Evolutionary conservation across 2,329 filamentous ascomycete genomes (phyloP).

Genomic region (Colletotrichum tabaci): DNA sequence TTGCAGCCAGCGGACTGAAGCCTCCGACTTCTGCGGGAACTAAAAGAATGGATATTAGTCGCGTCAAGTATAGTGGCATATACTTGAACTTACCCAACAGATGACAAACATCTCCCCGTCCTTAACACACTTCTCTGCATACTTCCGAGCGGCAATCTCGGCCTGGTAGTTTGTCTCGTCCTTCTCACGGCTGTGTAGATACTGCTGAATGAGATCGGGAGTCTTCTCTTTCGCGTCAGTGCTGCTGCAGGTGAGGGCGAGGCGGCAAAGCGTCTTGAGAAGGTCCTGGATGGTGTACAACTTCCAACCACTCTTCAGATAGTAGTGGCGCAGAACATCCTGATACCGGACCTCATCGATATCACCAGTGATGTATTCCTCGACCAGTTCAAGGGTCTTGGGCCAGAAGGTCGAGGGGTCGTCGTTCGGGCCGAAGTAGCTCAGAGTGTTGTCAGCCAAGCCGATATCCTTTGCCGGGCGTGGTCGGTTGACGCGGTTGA

Average conservation of each 20-base stretch:
- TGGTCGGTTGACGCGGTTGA: slow-evolving; percentile 78
- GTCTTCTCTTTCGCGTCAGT: slow-evolving; percentile 94
- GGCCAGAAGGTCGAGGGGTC: slow-evolving; percentile 82
- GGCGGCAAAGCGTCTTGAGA: slow-evolving; percentile 83
- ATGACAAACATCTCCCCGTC: slow-evolving; percentile 94
- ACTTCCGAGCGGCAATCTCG: slow-evolving; percentile 91
- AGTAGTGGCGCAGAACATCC: slow-evolving; percentile 92
- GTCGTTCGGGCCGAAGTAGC: slow-evolving; percentile 80
- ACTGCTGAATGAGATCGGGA: slow-evolving; percentile 89
- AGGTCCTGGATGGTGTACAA: slow-evolving; percentile 94
- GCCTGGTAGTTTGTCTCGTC: slow-evolving; percentile 91
- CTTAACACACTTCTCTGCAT: slow-evolving; percentile 92
- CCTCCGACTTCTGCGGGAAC: slow-evolving; percentile 78
- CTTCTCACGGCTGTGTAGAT: slow-evolving; percentile 84
- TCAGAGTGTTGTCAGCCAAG: slow-evolving; percentile 82
- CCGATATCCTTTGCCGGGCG: slow-evolving; percentile 90
- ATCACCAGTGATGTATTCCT: slow-evolving; percentile 87
- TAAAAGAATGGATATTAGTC: slow-evolving; percentile 57
- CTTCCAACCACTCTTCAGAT: slow-evolving; percentile 91
- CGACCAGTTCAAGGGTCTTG: slow-evolving; percentile 87
- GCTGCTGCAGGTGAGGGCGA: slow-evolving; percentile 86
- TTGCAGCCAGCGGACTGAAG: slow-evolving; percentile 80
- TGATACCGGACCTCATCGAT: slow-evolving; percentile 88
- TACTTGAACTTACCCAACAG: slow-evolving; percentile 80
- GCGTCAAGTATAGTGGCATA: not conserved